Evolutionary conservation across 164 flowering plant genomes (phyloP).

Genomic region (Paratinospora sagittata): DNA sequence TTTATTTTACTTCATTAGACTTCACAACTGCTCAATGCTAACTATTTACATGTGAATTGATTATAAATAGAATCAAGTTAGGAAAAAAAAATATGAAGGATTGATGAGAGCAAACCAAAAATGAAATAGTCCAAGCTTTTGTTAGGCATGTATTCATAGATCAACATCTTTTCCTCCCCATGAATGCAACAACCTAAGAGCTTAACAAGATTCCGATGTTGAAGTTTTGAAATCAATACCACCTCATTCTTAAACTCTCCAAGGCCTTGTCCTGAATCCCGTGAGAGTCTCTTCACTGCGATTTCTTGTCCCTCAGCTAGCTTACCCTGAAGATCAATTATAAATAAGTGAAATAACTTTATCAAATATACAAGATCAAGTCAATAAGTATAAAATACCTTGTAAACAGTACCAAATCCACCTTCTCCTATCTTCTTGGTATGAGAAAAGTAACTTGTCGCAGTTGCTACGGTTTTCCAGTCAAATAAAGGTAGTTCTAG

Average conservation of each 20-base stretch:
- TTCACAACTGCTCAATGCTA: no score
- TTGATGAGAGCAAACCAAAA: constrained; percentile 12
- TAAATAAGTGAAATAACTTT: neutral
- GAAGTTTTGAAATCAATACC: constrained; percentile 20
- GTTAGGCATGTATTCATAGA: constrained; percentile 29
- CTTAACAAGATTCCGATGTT: constrained; percentile 25
- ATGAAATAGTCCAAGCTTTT: constrained; percentile 25
- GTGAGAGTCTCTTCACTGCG: constrained; percentile 23
- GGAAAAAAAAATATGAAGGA: neutral
- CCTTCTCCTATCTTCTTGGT: no score
- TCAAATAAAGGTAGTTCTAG: no score
- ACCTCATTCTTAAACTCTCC: constrained; percentile 11
- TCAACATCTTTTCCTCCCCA: constrained; percentile 16
- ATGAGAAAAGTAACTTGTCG: no score
- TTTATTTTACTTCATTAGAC: neutral
- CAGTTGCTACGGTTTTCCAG: no score
- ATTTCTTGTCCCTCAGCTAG: constrained; percentile 19
- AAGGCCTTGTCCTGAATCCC: constrained; percentile 21
- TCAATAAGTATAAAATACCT: constrained; percentile 14
- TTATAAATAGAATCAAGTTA: neutral
- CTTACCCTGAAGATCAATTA: constrained; percentile 13
- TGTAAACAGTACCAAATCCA: no score
- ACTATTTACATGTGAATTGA: neutral
- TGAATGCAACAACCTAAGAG: constrained; percentile 21
- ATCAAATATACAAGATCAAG: constrained; percentile 1